Conservation (phyloP, 257 asterid genomes). For the Thymus mandschuricus region DNA sequence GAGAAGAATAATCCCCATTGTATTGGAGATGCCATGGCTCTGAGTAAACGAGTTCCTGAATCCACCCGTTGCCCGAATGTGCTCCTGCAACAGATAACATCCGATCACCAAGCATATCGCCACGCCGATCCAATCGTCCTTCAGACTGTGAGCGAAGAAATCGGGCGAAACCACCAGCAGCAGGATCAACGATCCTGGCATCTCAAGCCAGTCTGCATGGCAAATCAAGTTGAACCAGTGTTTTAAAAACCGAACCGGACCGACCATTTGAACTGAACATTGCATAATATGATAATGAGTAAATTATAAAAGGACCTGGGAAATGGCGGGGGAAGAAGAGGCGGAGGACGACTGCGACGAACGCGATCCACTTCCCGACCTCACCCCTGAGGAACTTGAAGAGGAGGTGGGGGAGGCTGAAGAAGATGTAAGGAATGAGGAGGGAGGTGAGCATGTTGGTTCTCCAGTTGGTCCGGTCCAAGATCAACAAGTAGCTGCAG, state of each 20-base stretch:
- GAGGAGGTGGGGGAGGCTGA: constrained; percentile 58
- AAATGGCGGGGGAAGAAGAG: constrained; percentile 95
- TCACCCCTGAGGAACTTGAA: constrained; percentile 85
- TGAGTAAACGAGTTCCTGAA: constrained; percentile 85
- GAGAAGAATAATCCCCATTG: constrained; percentile 74
- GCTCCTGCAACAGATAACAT: constrained; percentile 86
- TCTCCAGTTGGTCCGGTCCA: constrained; percentile 98
- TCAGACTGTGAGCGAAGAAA: constrained; percentile 58
- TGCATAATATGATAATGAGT: too few relatives aligned
- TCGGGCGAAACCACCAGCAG: constrained; percentile 83
- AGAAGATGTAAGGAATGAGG: constrained; percentile 82
- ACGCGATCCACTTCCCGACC: constrained; percentile 87
- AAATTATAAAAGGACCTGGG: constrained; percentile 39
- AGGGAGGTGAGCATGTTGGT: constrained; percentile 79
- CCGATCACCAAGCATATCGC: constrained; percentile 70
- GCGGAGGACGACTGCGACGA: constrained; percentile 81
- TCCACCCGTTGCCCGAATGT: constrained; percentile 88
- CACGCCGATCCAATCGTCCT: constrained; percentile 67
- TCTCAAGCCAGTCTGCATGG: constrained; percentile 72
- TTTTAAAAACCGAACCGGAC: too few relatives aligned
- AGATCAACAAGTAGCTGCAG: constrained; percentile 76
- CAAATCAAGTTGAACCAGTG: too few relatives aligned
- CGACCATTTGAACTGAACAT: too few relatives aligned
- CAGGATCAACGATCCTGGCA: constrained; percentile 91
- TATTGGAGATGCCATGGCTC: constrained; percentile 86